Evolutionary conservation across 1,139 yeast species (phyloP), one percentile per base, ranked within the genome.

Genomic region (Debaryomyces sp.): DNA sequence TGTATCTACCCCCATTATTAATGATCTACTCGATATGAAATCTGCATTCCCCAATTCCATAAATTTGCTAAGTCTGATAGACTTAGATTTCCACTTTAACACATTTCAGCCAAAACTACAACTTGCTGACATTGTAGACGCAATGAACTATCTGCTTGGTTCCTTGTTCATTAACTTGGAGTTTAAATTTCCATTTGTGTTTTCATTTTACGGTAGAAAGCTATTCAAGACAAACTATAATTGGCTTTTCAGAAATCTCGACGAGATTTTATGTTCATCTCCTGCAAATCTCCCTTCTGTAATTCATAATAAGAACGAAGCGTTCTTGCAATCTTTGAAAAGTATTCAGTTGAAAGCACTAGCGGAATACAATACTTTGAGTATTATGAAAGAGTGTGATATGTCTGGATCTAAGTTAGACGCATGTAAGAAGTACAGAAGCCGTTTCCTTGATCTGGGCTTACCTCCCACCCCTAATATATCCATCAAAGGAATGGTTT

Each of bases 181-280:
- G 52, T 49, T 45, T 37, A 46, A 49, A 39, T 65, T 56, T 43
- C 80, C 80, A 1, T 59, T 72, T 13, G 64, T 71, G 2, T 73
- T 74, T 49, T 72, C 78, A n/a, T 59, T 55, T 24, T 62, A 66
- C 48, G 77, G 77, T 1, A 57, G 78, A 29, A 58, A 54, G 15
- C 54, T 63, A 27, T 59, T 73, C 42, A 51, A 52, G 32, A 47
- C 60, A 24, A 72, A 71, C 54, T 65, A 68, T 54, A 51, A 50
- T 13, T 55, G 58, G 54, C 41, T 54, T 15, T 49, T 48, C 17
- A 48, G 50, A 33, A 55, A 49, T 35, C 26, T 57, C 26, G 38
- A 43, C 17, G 30, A 43, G 10, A 10, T 30, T 2, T 13, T 30
- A 18, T 17, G 18, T 8, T 5, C 34, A 27, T n/a, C 29, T 9